A percentile compares a stretch with the other conserved stretches of the same genome.
Conservation (phyloP, 108 stramenopile species). For the Cyclotella choctawhatcheeana region DNA sequence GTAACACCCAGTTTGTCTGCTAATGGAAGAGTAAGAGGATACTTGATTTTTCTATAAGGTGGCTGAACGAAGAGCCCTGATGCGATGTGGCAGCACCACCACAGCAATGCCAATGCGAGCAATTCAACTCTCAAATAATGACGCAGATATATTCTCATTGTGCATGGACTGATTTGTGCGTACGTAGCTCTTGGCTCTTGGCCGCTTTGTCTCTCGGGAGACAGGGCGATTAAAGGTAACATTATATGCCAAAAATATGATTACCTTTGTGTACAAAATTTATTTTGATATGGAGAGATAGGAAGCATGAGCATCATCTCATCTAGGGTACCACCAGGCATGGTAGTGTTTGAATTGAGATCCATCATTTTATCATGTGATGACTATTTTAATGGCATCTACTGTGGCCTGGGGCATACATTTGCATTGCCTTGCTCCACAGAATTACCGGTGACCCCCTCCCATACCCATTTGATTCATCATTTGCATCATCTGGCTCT, state of each 20-base stretch:
- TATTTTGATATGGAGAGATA: no score
- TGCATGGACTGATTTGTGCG: no score
- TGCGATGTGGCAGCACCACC: neutral
- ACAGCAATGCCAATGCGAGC: no score
- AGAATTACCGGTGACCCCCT: conserved; percentile 65
- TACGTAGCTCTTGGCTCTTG: no score
- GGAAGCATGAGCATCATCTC: no score
- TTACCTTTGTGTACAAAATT: no score
- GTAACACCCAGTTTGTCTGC: conserved; percentile 20
- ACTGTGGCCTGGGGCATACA: conserved; percentile 22
- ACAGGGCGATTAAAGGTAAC: no score
- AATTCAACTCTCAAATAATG: no score
- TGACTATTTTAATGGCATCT: no score
- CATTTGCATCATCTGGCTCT: conserved; percentile 56
- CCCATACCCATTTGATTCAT: conserved; percentile 55
- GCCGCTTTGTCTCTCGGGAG: no score
- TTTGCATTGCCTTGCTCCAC: conserved; percentile 71
- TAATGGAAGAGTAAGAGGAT: conserved; percentile 10
- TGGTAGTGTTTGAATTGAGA: neutral
- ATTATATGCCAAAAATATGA: no score
- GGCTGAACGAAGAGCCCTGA: conserved; percentile 6
- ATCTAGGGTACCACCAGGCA: neutral
- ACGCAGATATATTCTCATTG: no score
- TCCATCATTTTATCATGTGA: neutral
- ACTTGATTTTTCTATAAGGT: neutral